These are phyloP conservation scores for Malus asiatica DNA, from an alignment of 306 rosid species.

Conservation along the genomic window DNA sequence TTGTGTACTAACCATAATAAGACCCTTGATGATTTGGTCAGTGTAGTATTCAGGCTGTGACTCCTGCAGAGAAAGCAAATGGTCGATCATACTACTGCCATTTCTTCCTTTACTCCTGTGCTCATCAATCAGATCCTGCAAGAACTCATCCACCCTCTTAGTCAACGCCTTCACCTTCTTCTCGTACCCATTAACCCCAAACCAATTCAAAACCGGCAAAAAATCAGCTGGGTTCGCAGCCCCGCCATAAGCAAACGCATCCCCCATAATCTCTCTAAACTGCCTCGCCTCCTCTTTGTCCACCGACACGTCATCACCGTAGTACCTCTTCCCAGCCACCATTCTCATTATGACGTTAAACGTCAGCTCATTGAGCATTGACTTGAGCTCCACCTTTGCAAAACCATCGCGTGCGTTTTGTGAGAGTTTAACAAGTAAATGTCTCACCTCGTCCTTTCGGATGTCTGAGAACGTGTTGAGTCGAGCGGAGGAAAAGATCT, in stretches of 20 bases:
- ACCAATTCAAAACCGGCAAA: neutral
- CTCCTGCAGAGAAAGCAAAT: slow-evolving; percentile 36
- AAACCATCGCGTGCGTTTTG: neutral
- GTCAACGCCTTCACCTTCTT: neutral
- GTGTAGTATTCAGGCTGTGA: slow-evolving; percentile 58
- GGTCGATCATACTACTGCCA: slow-evolving; percentile 36
- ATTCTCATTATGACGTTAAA: slow-evolving; percentile 57
- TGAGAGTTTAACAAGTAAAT: slow-evolving; percentile 24
- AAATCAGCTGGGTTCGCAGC: neutral
- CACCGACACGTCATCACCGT: slow-evolving; percentile 20
- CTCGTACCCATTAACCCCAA: slow-evolving; percentile 12
- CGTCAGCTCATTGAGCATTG: slow-evolving; percentile 36
- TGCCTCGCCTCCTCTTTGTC: neutral
- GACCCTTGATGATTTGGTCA: slow-evolving; percentile 59
- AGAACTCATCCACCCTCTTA: neutral
- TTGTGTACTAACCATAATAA: slow-evolving; percentile 38
- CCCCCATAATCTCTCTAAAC: neutral
- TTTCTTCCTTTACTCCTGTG: slow-evolving; percentile 6
- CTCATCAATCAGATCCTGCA: slow-evolving; percentile 52
- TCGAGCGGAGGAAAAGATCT: slow-evolving; percentile 43
- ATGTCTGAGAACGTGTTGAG: slow-evolving; percentile 20
- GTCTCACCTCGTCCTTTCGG: slow-evolving; percentile 39
- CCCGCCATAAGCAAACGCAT: neutral
- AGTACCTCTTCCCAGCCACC: slow-evolving; percentile 65
- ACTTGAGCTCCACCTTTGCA: slow-evolving; percentile 29